Base-by-base conservation (phyloP, 208 protist genomes). In the Trypanosomatidae sp. region DNA sequence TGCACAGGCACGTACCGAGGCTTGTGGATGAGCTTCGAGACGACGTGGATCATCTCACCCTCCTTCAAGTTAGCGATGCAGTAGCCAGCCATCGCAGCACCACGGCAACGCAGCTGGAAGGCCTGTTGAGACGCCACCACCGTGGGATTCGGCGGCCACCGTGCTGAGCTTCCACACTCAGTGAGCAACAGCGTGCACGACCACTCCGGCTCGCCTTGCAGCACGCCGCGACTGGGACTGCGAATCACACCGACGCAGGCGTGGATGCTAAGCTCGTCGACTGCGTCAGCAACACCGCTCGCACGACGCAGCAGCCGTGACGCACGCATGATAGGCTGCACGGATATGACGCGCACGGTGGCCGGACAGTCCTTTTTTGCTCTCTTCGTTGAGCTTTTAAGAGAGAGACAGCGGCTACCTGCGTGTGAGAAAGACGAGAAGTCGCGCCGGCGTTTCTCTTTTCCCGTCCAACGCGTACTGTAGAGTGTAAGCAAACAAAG, bases 191-290 rank as follows among this genome's bases (percentile, higher is more conserved):
- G 69, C 33, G 82, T 74, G 69, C 90, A 97, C 22, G 82, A 85
- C 91, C 92, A 97, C 59, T 92, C 74, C 17, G 81, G 75, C 62
- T 89, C 86, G 2, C 92, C 89, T 60, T 88, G 80, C 0, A 86
- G 47, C 19, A 89, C 65, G 13, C 92, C 92, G 6, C 83, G 78
- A 64, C 84, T 84, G 2, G 92, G 90, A 46, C 72, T 84, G 15
- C 77, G 81, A n/a, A 97, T 87, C 50, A 97, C 87, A 15, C 90
- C 92, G 6, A 95, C 86, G 58, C 88, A 95, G 15, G 83, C 79
- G 62, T 96, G 90, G 36, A 84, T 53, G 10, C 76, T 73, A 0
- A 86, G 19, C 62, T 89, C 82, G 19, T 71, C 71, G 0, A 79
- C n/a, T n/a, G n/a, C n/a, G n/a, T 44, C 17, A 43, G 25, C 8